Evolutionary conservation across 495 filamentous ascomycete genomes (phyloP).

Genomic region (Penicillium desertorum): DNA sequence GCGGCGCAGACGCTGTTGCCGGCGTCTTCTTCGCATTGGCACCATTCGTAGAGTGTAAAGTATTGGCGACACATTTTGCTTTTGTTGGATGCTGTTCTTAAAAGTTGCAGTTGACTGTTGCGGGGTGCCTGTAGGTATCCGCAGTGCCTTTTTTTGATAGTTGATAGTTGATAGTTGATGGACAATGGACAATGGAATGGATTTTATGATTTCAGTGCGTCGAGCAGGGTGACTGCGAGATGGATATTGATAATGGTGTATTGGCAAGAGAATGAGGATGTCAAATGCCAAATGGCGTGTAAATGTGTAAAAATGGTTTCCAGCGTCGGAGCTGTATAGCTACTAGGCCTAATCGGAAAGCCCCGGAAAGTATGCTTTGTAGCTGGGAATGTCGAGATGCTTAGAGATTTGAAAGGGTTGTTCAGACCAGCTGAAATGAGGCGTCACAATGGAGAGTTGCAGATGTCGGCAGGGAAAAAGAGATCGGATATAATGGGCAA

Average conservation of each 20-base stretch:
- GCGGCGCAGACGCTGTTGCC: slow-evolving; percentile 35
- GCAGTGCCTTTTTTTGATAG: background rate
- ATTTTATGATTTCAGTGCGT: background rate
- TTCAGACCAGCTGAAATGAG: slow-evolving; percentile 31
- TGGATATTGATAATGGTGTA: background rate
- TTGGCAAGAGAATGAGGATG: background rate
- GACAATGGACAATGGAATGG: background rate
- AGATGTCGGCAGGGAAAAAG: background rate
- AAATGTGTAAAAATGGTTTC: background rate
- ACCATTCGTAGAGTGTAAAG: slow-evolving; percentile 46
- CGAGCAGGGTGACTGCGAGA: background rate
- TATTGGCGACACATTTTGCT: slow-evolving; percentile 46
- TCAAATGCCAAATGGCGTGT: background rate
- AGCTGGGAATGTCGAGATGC: background rate
- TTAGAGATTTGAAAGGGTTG: background rate
- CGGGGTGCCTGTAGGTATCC: background rate
- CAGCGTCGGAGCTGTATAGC: background rate
- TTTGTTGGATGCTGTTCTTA: background rate
- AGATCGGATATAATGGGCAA: background rate
- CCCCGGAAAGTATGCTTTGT: background rate
- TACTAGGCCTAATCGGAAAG: background rate
- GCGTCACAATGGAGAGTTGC: background rate
- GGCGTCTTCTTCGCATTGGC: slow-evolving; percentile 45
- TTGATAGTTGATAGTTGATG: background rate
- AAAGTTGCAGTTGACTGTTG: background rate